Evolutionary conservation across 129 eudicot genomes (phyloP), one percentile per base, ranked within the genome.

Genomic region (Flaveria bidentis): DNA sequence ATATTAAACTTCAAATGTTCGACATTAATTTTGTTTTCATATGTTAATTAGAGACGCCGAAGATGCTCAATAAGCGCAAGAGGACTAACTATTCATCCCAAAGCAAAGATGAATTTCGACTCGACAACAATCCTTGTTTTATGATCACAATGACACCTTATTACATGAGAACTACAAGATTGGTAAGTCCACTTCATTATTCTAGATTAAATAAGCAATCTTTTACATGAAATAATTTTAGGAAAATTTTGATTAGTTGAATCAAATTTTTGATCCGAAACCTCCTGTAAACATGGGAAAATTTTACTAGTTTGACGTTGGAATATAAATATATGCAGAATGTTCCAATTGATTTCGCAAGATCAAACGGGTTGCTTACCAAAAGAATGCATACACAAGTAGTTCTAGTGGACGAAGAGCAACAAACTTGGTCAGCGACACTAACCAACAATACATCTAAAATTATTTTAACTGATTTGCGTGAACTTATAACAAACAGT

Each of bases 311-410:
- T 36, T 36, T 36, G 41, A 36, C 1, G 41, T 36, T 36, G 41
- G 41, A 36, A 36, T 0, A 36, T 30, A 36, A 30, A 5, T 30
- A 36, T 4, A 69, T 70, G 82, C 76, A 78, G 82, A 0, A 22
- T 15, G 55, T 78, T 49, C 82, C 82, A 28, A 15, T 60, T 6
- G 5, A 78, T 4, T 70, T 78, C 20, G 82, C 82, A n/a, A 78
- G 77, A 36, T 70, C 82, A 61, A 70, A 78, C 45, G 76, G 82
- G 23, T 69, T 78, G 65, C 28, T 46, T 22, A 20, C 36, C 51
- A 9, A 60, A 49, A 14, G 63, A 39, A 17, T 12, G 57, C 26
- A 6, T 9, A 47, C 71, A 60, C 64, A 61, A 70, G 25, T 30
- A 23, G 36, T 45, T 45, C 9, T 78, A 78, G 50, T 33, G 50